phyloP scores from a whole-genome alignment of 2,329 filamentous ascomycete genomes.

The Fonsecaea multimorphosa region DNA sequence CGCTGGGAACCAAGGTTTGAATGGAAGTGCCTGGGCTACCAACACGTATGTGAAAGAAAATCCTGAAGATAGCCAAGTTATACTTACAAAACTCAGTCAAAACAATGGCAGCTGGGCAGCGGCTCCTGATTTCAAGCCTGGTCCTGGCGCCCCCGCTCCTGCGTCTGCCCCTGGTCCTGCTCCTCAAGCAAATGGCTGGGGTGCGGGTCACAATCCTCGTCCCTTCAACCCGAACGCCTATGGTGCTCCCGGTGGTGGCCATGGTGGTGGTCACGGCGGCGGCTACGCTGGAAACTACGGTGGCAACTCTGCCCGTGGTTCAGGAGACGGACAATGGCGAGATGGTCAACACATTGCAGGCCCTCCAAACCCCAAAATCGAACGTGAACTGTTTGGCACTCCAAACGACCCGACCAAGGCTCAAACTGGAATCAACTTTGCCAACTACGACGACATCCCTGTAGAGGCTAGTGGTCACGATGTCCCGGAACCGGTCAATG shows the following conservation, averaged over 20 bases:
- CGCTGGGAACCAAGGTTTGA: conserved; percentile 41
- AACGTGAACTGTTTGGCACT: conserved; percentile 93
- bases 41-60: conserved; percentile 31
- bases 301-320: conserved; percentile 71
- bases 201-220: conserved; percentile 46
- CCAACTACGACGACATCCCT: conserved; percentile 99
- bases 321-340: conserved; percentile 93
- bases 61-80: conserved; percentile 1
- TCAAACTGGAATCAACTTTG: conserved; percentile 98
- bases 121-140: conserved; percentile 63
- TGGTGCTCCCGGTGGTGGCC: conserved; percentile 61
- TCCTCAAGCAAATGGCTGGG: conserved; percentile 39
- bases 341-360: conserved; percentile 96
- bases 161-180: conserved; percentile 45
- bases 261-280: conserved; percentile 54
- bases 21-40: conserved; percentile 46
- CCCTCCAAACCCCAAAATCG: conserved; percentile 82
- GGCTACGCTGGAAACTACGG: conserved; percentile 58
- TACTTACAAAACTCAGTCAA: conserved; percentile 17
- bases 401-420: conserved; percentile 93
- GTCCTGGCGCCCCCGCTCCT: conserved; percentile 43
- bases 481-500: conserved; percentile 87
- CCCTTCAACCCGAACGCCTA: conserved; percentile 67
- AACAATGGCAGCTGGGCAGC: conserved; percentile 57
- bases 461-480: conserved; percentile 95